A percentile compares a stretch with the other conserved stretches of the same genome.
Evolutionary conservation across 495 filamentous ascomycete genomes (phyloP).

Genomic region (Annulohypoxylon bovei): DNA sequence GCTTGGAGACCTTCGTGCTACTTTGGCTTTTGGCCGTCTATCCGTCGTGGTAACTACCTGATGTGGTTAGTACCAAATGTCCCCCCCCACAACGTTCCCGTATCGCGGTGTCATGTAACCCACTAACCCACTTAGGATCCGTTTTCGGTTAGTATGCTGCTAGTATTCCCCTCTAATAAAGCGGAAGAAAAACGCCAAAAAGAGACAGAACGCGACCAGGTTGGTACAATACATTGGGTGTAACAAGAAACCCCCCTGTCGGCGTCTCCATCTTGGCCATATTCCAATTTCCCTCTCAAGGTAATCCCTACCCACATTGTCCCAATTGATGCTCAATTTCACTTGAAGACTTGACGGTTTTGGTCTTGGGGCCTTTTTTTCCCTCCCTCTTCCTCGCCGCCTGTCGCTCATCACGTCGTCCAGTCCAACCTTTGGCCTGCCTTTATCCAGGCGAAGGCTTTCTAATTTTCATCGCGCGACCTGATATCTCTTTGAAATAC

Average conservation of each 20-base stretch:
- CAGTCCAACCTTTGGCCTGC: constrained; percentile 25
- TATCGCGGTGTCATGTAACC: constrained; percentile 12
- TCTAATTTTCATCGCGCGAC: constrained; percentile 16
- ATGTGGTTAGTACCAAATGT: constrained; percentile 3
- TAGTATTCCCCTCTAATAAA: constrained; percentile 6
- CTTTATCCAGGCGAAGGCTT: constrained; percentile 33
- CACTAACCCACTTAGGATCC: neutral
- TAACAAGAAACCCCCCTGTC: constrained; percentile 30
- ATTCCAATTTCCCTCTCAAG: constrained; percentile 44
- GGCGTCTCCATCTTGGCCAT: constrained; percentile 40
- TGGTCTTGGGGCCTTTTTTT: constrained; percentile 14
- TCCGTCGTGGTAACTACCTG: constrained; percentile 25
- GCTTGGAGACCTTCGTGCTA: neutral
- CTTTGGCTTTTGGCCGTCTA: constrained; percentile 18
- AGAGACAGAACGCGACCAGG: constrained; percentile 7
- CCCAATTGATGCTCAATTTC: constrained; percentile 37
- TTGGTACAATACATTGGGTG: constrained; percentile 13
- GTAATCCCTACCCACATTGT: constrained; percentile 35
- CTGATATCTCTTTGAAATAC: neutral
- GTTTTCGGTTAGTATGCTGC: neutral
- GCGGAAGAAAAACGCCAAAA: constrained; percentile 17
- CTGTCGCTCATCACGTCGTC: constrained; percentile 27
- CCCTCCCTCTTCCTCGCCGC: constrained; percentile 27
- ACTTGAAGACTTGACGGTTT: constrained; percentile 21
- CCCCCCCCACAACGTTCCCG: constrained; percentile 2